phyloP scores from a whole-genome alignment of 106 monocot genomes.

The Dendrobium chrysotoxum region DNA sequence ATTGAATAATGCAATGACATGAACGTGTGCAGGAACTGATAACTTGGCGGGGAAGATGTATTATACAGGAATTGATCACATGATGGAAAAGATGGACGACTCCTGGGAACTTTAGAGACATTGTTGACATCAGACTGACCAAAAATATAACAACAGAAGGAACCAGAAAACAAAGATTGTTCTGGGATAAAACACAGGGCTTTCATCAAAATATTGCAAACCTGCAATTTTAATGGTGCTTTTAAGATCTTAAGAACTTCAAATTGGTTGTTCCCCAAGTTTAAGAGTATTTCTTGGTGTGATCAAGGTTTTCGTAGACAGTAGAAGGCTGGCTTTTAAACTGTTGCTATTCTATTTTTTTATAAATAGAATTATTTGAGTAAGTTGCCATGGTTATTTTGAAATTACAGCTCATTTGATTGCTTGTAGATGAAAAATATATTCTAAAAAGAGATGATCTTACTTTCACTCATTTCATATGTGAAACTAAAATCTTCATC shows the following conservation, averaged over 20 bases:
- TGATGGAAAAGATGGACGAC: background rate
- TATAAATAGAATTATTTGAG: background rate
- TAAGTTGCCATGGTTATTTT: background rate
- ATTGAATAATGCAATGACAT: background rate
- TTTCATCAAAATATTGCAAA: background rate
- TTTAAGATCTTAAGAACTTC: too few species aligned
- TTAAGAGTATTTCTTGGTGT: background rate
- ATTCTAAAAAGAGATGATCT: too few species aligned
- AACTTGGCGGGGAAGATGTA: slow-evolving; percentile 5
- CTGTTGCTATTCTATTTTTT: background rate
- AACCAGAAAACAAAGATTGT: background rate
- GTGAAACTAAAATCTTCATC: too few species aligned
- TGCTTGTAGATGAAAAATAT: too few species aligned
- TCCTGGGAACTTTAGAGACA: background rate
- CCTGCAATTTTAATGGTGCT: background rate
- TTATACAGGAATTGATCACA: slow-evolving; percentile 7
- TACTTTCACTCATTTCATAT: too few species aligned
- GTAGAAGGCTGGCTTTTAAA: background rate
- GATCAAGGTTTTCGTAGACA: background rate
- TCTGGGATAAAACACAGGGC: background rate
- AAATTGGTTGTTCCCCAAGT: background rate
- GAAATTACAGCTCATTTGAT: background rate
- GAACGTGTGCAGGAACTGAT: background rate
- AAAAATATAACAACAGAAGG: background rate
- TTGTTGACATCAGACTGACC: background rate